Conservation (phyloP, 306 rosid genomes). For the Vigna radiata region DNA sequence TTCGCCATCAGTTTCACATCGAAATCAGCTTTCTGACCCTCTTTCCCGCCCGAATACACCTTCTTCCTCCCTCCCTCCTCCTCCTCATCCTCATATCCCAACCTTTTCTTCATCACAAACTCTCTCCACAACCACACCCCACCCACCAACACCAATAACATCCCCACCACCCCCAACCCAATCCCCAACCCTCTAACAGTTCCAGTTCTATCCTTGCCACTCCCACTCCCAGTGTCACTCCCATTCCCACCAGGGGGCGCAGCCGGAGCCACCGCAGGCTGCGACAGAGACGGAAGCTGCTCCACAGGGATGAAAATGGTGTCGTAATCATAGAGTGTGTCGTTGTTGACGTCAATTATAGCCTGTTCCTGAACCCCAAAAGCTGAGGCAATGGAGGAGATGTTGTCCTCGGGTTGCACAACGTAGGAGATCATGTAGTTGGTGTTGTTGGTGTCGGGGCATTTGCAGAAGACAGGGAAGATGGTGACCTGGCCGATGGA, state of each 20-base stretch:
- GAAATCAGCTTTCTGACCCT: conserved; percentile 2
- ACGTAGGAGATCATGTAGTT: conserved; percentile 72
- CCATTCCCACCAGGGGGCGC: conserved; percentile 16
- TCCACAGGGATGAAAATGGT: conserved; percentile 75
- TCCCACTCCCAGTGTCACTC: not conserved
- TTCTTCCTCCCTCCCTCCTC: conserved; percentile 26
- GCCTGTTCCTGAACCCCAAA: conserved; percentile 50
- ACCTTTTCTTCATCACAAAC: conserved; percentile 47
- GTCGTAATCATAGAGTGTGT: conserved; percentile 41
- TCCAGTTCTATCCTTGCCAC: conserved; percentile 46
- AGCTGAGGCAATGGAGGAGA: conserved; percentile 61
- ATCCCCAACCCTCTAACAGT: conserved; percentile 68
- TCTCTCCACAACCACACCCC: conserved; percentile 64
- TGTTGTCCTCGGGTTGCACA: conserved; percentile 68
- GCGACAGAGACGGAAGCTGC: conserved; percentile 63
- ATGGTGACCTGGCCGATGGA: conserved; percentile 52
- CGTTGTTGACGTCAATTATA: conserved; percentile 55
- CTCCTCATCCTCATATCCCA: conserved; percentile 46
- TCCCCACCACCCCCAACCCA: conserved; percentile 70
- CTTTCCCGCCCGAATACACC: conserved; percentile 39
- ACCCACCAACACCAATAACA: conserved; percentile 59
- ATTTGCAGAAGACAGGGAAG: conserved; percentile 84
- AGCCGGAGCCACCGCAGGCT: conserved; percentile 51
- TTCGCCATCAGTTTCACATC: conserved; percentile 77
- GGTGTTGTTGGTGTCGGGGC: conserved; percentile 56